These are phyloP conservation scores for Testicularia cyperi DNA, from an alignment of 1,284 basidiomycete genomes.

Conservation along the genomic window DNA sequence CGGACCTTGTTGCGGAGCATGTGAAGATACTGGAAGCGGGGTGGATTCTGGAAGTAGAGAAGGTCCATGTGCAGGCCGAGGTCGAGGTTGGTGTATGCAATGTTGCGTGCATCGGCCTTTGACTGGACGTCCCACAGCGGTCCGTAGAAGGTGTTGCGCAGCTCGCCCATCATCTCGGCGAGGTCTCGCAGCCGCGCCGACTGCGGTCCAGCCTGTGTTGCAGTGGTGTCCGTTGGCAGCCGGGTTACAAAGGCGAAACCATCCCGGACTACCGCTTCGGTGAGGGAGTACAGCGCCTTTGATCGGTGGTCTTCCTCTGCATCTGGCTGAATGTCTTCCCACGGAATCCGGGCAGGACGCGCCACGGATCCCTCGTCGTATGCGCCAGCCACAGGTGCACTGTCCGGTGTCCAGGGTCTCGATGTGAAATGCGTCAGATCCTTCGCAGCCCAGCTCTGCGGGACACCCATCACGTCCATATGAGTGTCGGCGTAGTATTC, in stretches of 20 bases:
- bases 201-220: conserved; percentile 14
- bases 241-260: conserved; percentile 65
- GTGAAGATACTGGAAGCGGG: conserved; percentile 87
- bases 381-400: conserved; percentile 1
- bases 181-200: conserved; percentile 36
- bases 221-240: conserved; percentile 66
- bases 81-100: conserved; percentile 90
- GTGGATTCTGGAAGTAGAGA: conserved; percentile 65
- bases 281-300: conserved; percentile 49
- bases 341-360: conserved; percentile 66
- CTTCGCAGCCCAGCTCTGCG: conserved; percentile 44
- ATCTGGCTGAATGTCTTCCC: conserved; percentile 24
- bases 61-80: conserved; percentile 87
- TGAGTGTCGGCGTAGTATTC: conserved; percentile 56
- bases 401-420: conserved; percentile 17
- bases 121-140: conserved; percentile 84
- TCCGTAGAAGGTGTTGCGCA: conserved; percentile 89
- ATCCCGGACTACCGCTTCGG: conserved; percentile 61
- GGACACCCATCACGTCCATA: conserved; percentile 45
- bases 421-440: conserved; percentile 47
- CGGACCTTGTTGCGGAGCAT: conserved; percentile 71
- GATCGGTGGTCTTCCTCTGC: conserved; percentile 4
- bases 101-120: conserved; percentile 72
- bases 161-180: conserved; percentile 66
- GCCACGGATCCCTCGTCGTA: conserved; percentile 47